Evolutionary conservation across 352 stramenopile genomes (phyloP).

Genomic region (Phytophthora lateralis): DNA sequence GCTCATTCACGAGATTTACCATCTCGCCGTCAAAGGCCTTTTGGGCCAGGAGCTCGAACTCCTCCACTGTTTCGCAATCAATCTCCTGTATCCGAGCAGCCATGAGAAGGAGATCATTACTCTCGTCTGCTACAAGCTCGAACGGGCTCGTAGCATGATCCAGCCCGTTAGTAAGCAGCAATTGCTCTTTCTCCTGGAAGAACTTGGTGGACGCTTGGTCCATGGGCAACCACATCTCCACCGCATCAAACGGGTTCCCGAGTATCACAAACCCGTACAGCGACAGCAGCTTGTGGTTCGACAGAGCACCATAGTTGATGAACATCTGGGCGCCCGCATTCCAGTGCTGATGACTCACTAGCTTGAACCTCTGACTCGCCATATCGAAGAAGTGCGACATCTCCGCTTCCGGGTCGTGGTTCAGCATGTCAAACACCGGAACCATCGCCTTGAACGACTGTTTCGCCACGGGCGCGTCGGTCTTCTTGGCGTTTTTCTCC

Average conservation of each 20-base stretch:
- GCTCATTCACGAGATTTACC: slow-evolving; percentile 61
- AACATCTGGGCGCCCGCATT: slow-evolving; percentile 72
- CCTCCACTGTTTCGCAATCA: slow-evolving; percentile 46
- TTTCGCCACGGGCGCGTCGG: slow-evolving; percentile 16
- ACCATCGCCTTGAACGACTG: slow-evolving; percentile 78
- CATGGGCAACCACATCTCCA: slow-evolving; percentile 82
- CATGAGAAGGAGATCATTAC: slow-evolving; percentile 73
- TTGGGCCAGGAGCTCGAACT: slow-evolving; percentile 42
- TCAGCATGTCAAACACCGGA: slow-evolving; percentile 88
- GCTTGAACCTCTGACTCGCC: slow-evolving; percentile 52
- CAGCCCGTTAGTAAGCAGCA: slow-evolving; percentile 57
- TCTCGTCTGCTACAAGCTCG: slow-evolving; percentile 64
- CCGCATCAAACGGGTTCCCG: slow-evolving; percentile 68
- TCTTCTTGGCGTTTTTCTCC: slow-evolving; percentile 7
- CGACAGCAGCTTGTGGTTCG: slow-evolving; percentile 83
- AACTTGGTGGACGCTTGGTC: slow-evolving; percentile 45
- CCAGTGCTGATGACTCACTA: slow-evolving; percentile 81
- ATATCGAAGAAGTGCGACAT: slow-evolving; percentile 76
- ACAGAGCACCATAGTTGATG: slow-evolving; percentile 82
- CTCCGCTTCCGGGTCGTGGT: slow-evolving; percentile 77
- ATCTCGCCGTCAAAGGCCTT: slow-evolving; percentile 63
- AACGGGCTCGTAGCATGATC: slow-evolving; percentile 66
- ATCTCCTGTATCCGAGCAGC: slow-evolving; percentile 70
- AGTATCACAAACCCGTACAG: slow-evolving; percentile 83
- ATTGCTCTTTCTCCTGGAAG: slow-evolving; percentile 51